Base-by-base conservation (phyloP, 2,329 filamentous ascomycete species). In the Teratosphaeria destructans region DNA sequence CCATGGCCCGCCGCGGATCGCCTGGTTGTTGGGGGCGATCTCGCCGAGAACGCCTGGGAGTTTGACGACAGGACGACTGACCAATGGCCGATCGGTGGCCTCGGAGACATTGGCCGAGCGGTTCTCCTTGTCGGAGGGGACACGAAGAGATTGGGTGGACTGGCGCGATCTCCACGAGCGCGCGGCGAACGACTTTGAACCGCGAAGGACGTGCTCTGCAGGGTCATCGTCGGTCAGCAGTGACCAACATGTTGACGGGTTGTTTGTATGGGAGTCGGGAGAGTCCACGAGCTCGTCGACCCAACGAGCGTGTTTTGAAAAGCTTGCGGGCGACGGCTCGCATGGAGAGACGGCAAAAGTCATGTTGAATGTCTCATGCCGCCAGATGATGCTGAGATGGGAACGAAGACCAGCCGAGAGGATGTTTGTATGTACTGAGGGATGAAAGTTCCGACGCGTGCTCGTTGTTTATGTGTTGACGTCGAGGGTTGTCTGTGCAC, bases 131-230 rank as follows among this genome's bases (percentile, higher is more conserved):
- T 71, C 68, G 43, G 63, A 65, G 6, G 70, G 65, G 11, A 70
- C 62, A 19, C 69, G 68, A 29, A 72, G 61, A 52, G 64, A 70
- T 55, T 64, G 63, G 35, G 59, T 63, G 8, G 67, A 67, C n/a
- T 64, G 60, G 55, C 71, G 68, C 19, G 71, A 73, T 43, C 66
- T 69, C 37, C 66, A 68, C 3, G 72, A 73, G 37, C 71, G 71
- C n/a, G 69, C 71, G 3, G 70, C 66, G 58, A 72, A 73, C 7
- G 71, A 72, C 54, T 68, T 72, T n/a, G 72, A 69, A 56, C 66
- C 70, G 56, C 71, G 71, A 23, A 74, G 68, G 43, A 74, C 71
- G 59, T 74, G 72, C 59, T 73, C 72, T 73, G 67, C 64, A 49
- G 59, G 63, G 58, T 61, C 66, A 49, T 53, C 39, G 5, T 29